Evolutionary conservation across 306 rosid species (phyloP).

Genomic region (Styphnolobium japonicum): DNA sequence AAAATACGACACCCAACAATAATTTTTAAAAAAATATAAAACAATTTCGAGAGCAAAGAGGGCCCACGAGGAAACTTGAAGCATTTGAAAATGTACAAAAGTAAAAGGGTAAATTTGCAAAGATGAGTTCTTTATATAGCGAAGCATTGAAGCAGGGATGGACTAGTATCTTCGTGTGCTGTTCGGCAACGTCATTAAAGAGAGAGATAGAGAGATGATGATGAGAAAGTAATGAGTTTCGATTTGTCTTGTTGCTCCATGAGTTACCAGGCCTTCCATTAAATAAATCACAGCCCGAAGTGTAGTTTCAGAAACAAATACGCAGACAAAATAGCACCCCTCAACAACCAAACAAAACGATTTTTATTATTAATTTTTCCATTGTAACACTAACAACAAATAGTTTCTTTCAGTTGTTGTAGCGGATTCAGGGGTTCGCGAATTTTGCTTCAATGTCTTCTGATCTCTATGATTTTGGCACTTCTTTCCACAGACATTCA

Average conservation of each 20-base stretch:
- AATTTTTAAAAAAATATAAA: too few species aligned
- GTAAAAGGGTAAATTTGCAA: constrained; percentile 19
- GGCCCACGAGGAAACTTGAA: not conserved
- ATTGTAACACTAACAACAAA: not conserved
- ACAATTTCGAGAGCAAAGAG: too few species aligned
- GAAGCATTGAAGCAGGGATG: not conserved
- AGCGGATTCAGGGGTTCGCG: not conserved
- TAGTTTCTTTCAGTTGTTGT: not conserved
- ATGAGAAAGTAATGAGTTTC: constrained; percentile 12
- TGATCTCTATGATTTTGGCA: constrained; percentile 51
- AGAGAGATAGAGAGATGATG: not conserved
- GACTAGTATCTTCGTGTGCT: constrained; percentile 19
- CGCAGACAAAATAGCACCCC: constrained; percentile 20
- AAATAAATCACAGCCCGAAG: not conserved
- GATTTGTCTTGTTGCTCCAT: constrained; percentile 29
- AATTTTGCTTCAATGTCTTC: constrained; percentile 63
- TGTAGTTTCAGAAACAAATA: not conserved
- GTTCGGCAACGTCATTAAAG: not conserved
- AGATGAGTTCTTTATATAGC: constrained; percentile 17
- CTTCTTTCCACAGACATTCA: constrained; percentile 37
- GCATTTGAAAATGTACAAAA: not conserved
- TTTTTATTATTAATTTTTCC: not conserved
- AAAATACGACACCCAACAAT: too few species aligned
- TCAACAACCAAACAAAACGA: not conserved
- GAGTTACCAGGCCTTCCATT: constrained; percentile 8